Evolutionary conservation across 192 early-diverging fungal species (phyloP).

Genomic region (Backusella luteola): DNA sequence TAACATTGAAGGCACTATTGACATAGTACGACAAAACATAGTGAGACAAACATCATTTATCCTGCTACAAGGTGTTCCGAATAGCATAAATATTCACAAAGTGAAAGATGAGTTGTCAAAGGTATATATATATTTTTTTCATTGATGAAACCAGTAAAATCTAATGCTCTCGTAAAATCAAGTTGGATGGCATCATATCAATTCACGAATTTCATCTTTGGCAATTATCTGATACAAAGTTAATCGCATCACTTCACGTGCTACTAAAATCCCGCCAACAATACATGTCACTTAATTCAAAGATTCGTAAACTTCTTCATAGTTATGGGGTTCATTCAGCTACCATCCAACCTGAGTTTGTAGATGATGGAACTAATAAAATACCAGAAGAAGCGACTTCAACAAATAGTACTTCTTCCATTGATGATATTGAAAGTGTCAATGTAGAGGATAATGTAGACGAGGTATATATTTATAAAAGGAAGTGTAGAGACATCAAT

Average conservation of each 20-base stretch:
- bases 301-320: constrained; percentile 80
- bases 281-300: constrained; percentile 70
- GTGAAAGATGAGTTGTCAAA: constrained; percentile 62
- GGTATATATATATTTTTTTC: constrained; percentile 21
- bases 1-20: background rate
- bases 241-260: constrained; percentile 83
- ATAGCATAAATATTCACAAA: constrained; percentile 57
- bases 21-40: background rate
- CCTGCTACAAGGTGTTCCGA: constrained; percentile 80
- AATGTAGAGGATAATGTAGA: background rate
- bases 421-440: background rate
- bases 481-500: background rate
- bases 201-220: constrained; percentile 94
- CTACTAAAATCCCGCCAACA: constrained; percentile 54
- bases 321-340: constrained; percentile 80
- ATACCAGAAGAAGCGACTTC: background rate
- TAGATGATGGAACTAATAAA: constrained; percentile 21
- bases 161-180: background rate
- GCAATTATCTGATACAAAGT: constrained; percentile 84
- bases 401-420: background rate
- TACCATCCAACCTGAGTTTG: constrained; percentile 92
- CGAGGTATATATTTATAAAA: constrained; percentile 2
- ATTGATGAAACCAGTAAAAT: background rate
- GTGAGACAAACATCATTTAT: constrained; percentile 68
- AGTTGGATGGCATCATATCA: constrained; percentile 63